Evolutionary conservation across 768 basidiomycete genomes (phyloP), one percentile per base, ranked within the genome.

Genomic region (Suillus fuscotomentosus): DNA sequence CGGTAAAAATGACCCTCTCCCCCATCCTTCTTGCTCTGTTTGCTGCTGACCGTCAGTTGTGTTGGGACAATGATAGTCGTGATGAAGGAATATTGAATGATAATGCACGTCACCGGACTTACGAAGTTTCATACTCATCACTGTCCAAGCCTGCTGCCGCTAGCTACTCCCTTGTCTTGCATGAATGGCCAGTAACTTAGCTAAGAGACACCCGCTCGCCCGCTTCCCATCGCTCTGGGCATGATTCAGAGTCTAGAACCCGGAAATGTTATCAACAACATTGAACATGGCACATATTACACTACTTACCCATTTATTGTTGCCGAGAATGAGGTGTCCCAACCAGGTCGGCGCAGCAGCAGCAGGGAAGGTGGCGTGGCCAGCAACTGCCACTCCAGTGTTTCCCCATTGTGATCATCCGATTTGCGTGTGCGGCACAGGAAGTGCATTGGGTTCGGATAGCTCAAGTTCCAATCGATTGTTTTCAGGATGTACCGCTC

Each of bases 361-460:
- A 95, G 76, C 67, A 92, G 71, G 34, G 91, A 94, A 3, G 96
- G 92, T 11, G 89, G 84, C 5, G 86, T 84, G 2, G 82, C 81
- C 53, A 98, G 79, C 66, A 98, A 79, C n/a, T 84, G 80, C 81
- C 89, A 87, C 68, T 98, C 95, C 22, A 97, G 80, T 60, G 87
- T 85, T 97, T 42, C 88, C 94, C 22, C 84, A 69, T 96, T 91
- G 76, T 94, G 97, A 63, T 89, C 88, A 69, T 98, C 96, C 3
- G 95, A 96, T 78, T 97, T 98, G 80, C 92, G 94, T 63, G 92
- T 88, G 39, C 95, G 83, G 45, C 95, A 82, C 47, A 97, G 82
- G 82, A 90, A 97, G 67, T 92, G 88, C 79, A 98, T 88, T 2
- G 95, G 94, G 67, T 92, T 94, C 31, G 96, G 92, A 72, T 88